Base-by-base conservation (phyloP, 2,329 filamentous ascomycete species). In the Trichoderma pleuroti region DNA sequence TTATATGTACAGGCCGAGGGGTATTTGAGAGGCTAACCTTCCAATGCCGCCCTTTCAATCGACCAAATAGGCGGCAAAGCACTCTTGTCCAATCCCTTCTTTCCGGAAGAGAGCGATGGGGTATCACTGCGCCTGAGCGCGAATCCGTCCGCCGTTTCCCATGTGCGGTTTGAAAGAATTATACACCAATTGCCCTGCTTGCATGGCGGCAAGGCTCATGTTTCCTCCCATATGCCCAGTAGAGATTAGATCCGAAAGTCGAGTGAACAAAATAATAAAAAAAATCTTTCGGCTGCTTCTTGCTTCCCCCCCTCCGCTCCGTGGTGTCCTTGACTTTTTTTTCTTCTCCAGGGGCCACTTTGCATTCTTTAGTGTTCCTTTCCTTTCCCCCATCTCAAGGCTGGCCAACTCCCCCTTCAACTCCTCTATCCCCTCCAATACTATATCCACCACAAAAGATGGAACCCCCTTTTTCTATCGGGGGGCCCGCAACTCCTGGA, bases 1-100 rank as follows among this genome's bases (percentile, higher is more conserved):
- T 79, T 49, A 81, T 78, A 81, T 78, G 79, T 77, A 79, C 75
- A 79, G 76, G 75, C 75, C 71, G 72, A 71, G 73, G 73, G 74
- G 72, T 70, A 70, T 61, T 28, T 61, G 74, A 76, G 74, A 76
- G 73, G 56, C 56, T n/a, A n/a, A 59, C 12, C 56, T 14, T 32
- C 6, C 32, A 34, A 32, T 32, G 56, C 68, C 74, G 73, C 73
- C 72, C n/a, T n/a, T 68, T 73, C 64, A 66, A 74, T 76, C 72
- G 72, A 74, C 75, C 71, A 69, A 71, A 73, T 67, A 72, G 70
- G 62, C 66, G 64, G 66, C 65, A 59, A 66, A 72, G 72, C 60
- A 61, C 72, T 71, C 75, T 70, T 70, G 74, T 74, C 54, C 71
- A 70, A 71, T 73, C 72, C 75, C 70, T 74, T 71, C 75, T 74